Evolutionary conservation across 2,329 filamentous ascomycete genomes (phyloP).

Genomic region (Ophiostoma quercus): DNA sequence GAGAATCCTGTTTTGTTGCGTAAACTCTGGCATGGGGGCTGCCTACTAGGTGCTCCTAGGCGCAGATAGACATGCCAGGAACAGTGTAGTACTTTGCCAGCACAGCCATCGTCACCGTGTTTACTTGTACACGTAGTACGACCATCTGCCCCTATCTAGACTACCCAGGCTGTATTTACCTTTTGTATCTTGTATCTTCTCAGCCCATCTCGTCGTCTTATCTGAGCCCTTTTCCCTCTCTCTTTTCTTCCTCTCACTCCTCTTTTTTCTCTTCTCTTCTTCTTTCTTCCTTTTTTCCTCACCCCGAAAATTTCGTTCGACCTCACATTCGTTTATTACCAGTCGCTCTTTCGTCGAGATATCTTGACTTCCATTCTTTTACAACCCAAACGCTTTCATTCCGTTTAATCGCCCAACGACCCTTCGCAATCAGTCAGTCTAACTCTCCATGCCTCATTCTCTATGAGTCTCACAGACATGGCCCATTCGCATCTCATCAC

Average conservation of each 20-base stretch:
- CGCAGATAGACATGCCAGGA: neutral
- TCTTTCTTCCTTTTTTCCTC: neutral
- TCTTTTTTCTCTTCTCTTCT: neutral
- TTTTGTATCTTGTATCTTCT: neutral
- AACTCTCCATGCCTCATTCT: neutral
- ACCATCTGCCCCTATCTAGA: neutral
- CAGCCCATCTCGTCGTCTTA: neutral
- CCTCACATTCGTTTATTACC: constrained; percentile 22
- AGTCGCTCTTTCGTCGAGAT: constrained; percentile 20
- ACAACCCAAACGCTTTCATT: neutral
- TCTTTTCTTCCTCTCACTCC: neutral
- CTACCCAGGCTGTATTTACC: neutral
- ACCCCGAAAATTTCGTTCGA: constrained; percentile 16
- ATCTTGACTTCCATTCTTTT: constrained; percentile 20
- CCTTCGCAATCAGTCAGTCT: constrained; percentile 9
- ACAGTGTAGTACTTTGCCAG: neutral
- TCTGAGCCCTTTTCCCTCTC: neutral
- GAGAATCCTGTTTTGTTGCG: constrained; percentile 4
- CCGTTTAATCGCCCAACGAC: neutral
- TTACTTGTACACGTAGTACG: constrained; percentile 5
- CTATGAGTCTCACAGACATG: neutral
- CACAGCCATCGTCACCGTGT: neutral
- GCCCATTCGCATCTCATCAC: neutral
- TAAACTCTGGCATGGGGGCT: constrained; percentile 8
- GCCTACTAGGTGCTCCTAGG: neutral